These are phyloP conservation scores for Leccinum subfulvum DNA, from an alignment of 1,284 basidiomycete species.

Conservation along the genomic window DNA sequence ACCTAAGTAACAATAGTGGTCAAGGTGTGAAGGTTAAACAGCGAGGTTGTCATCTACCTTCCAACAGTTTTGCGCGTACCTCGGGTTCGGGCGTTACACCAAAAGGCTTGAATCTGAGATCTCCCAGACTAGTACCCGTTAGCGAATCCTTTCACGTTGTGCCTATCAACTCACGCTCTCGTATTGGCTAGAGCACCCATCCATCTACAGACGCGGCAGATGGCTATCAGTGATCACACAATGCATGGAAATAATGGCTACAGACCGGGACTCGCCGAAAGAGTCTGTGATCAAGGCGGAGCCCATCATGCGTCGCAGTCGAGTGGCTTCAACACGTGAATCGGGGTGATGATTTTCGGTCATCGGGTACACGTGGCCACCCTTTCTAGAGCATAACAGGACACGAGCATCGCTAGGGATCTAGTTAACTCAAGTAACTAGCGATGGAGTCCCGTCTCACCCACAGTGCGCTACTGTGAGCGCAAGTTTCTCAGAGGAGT, in stretches of 20 bases:
- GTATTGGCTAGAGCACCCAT: slow-evolving; percentile 97
- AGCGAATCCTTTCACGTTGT: slow-evolving; percentile 1
- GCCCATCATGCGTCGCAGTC: slow-evolving; percentile 88
- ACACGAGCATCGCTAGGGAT: slow-evolving; percentile 81
- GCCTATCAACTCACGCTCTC: slow-evolving; percentile 57
- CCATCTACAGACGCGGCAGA: slow-evolving; percentile 55
- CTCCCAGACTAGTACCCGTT: slow-evolving; percentile 68
- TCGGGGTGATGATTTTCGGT: slow-evolving; percentile 95
- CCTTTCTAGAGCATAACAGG: slow-evolving; percentile 73
- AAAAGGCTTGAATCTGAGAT: slow-evolving; percentile 84
- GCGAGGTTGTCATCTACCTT: slow-evolving; percentile 46
- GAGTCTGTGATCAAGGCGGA: slow-evolving; percentile 90
- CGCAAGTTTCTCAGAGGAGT: slow-evolving; percentile 64
- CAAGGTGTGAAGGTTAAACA: not conserved
- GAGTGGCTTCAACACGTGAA: slow-evolving; percentile 78
- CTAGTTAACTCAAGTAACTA: slow-evolving; percentile 6
- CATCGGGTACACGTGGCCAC: slow-evolving; percentile 74
- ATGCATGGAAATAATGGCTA: not conserved
- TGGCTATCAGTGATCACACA: slow-evolving; percentile 4
- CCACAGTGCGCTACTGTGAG: slow-evolving; percentile 93
- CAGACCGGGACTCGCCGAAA: slow-evolving; percentile 87
- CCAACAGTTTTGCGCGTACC: slow-evolving; percentile 76
- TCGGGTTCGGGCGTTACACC: slow-evolving; percentile 96
- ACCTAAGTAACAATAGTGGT: slow-evolving; percentile 42
- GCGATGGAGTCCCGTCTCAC: slow-evolving; percentile 42